Base-by-base conservation (phyloP, 1,284 basidiomycete species). In the Coniferiporia weirii region DNA sequence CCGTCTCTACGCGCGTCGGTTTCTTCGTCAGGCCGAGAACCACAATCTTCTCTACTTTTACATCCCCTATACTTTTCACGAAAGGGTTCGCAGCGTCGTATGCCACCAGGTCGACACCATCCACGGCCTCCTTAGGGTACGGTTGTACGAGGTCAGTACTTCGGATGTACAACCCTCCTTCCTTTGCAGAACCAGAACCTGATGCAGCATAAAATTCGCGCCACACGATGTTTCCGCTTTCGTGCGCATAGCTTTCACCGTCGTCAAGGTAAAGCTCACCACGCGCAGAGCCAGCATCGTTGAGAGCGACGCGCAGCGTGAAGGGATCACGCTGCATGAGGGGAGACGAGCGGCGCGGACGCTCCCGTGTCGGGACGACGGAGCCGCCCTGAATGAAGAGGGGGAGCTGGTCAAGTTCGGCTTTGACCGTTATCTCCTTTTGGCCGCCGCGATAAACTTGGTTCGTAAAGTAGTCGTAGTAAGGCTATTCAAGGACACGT, bases 251-350 rank as follows among this genome's bases (percentile, higher is more conserved):
- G 0, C 89, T 86, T 64, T 91, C 90, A 6, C 97, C 96, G 67
- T 99, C 97, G 71, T 99, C 97, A 57, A 97, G 81, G 74, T 99
- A 99, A 43, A 99, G 78, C 70, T 95, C 89, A 38, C 96, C 96
- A 2, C 70, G 69, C 0, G 95, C 95, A 7, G 66, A 69, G 22
- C 84, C 83, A 2, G 78, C 69, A 58, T 85, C 83, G 73, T 83
- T 81, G 19, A 97, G 76, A 0, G 94, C 93, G 22, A 98, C 78
- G 60, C 89, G 84, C 43, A 99, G 82, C 0, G 95, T 98, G 78
- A 97, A 93, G 0, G 97, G 97, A 71, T 99, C 97, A 57, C 79
- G 74, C 75, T 87, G 91, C 87, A 96, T 96, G 45, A 97, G 79
- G 0, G 88, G 79, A 0, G 95, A 92, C 0, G 95, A 83, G 4